Evolutionary conservation across 805 yeast species (phyloP), one percentile per base, ranked within the genome.

Genomic region (Hanseniaspora guilliermondii): DNA sequence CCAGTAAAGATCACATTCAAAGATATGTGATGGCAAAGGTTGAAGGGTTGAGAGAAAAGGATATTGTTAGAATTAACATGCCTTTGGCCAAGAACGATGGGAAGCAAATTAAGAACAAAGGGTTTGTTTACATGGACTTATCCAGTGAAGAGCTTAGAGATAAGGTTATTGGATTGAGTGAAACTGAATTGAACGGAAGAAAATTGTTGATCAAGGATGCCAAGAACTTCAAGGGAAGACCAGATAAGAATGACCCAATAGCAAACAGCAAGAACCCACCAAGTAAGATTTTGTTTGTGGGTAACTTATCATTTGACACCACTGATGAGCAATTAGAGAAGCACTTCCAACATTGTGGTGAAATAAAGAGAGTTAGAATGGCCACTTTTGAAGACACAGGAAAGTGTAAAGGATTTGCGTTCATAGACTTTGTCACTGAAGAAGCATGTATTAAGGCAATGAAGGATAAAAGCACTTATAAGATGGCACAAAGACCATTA

Each of bases 351-450:
- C 91, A 84, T 62, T 88, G 95, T 70, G 97, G 97, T 39, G 88
- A 85, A 58, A 91, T 94, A 56, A 70, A 74, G 30, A 79, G 79
- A 60, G 79, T 91, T 53, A 78, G 98, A 67, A 91, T 89, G 94
- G 97, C 97, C 3, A 89, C 98, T n/a, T 91, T 91, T 69, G 88
- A 93, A 69, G 98, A 91, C 65, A 73, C 85, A 49, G 97, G 97
- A 1, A 91, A 89, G 65, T 91, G 97, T 73, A 93, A 93, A 68
- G 97, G 97, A 1, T 91, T 91, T 72, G 88, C 96, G 1, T 91
- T 93, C 64, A 72, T 91, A 36, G 97, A 91, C 67, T 91, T 89
- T 70, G 77, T 73, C 58, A 82, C 81, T 59, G 86, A 83, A 58
- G 80, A 77, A 38, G 89, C 93, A 8, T 89, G 96, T 32, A 85